A percentile compares a stretch with the other conserved stretches of the same genome.
phyloP scores from a whole-genome alignment of 2,329 filamentous ascomycete genomes.

The Tolypocladium ophioglossoides region DNA sequence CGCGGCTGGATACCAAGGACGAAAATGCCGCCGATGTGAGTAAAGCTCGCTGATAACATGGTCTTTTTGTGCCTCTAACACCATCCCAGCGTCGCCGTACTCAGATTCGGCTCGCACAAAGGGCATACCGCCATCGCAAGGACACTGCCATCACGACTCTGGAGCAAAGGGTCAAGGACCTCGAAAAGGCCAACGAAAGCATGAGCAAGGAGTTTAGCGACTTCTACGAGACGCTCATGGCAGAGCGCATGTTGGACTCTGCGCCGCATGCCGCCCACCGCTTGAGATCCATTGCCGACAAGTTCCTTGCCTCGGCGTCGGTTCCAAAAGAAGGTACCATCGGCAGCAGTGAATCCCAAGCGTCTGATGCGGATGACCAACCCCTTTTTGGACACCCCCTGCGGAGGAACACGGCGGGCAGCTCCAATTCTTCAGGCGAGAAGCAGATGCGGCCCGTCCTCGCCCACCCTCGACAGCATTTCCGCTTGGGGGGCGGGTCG shows the following conservation, averaged over 20 bases:
- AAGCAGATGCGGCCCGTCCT: not conserved
- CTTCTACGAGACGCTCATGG: constrained; percentile 52
- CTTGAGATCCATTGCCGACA: constrained; percentile 45
- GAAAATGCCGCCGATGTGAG: constrained; percentile 70
- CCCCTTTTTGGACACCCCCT: not conserved
- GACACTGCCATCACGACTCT: constrained; percentile 69
- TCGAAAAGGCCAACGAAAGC: constrained; percentile 60
- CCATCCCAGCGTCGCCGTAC: constrained; percentile 59
- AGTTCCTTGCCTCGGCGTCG: constrained; percentile 34
- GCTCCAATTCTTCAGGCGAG: not conserved
- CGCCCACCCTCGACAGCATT: not conserved
- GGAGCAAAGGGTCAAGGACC: constrained; percentile 56
- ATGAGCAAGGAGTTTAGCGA: constrained; percentile 63
- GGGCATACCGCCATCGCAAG: constrained; percentile 77
- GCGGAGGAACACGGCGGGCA: not conserved
- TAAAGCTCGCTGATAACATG: constrained; percentile 13
- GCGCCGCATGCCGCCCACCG: constrained; percentile 47
- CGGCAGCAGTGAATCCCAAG: constrained; percentile 16
- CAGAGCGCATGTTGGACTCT: constrained; percentile 45
- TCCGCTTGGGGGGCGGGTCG: not conserved
- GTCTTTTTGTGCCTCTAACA: not conserved
- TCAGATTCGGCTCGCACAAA: constrained; percentile 77
- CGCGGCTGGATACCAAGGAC: constrained; percentile 65
- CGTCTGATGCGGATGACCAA: constrained; percentile 1
- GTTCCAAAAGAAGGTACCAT: constrained; percentile 35